Conservation (phyloP, 1,284 basidiomycete species). For the Sporisorium iseilematis-ciliati region DNA sequence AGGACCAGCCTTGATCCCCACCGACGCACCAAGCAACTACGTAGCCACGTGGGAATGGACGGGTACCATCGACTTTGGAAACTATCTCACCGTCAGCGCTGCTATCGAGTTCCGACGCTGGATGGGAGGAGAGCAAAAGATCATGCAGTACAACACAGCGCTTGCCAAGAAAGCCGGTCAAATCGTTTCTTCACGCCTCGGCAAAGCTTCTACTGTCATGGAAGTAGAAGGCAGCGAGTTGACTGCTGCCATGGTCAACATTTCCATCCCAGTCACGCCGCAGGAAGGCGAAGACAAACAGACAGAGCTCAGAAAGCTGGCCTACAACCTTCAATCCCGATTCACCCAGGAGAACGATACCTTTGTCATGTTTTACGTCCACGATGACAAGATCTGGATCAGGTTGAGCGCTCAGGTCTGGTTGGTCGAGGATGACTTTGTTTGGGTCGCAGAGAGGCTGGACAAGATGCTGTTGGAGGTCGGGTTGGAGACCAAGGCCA, state of each 20-base stretch:
- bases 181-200: conserved; percentile 75
- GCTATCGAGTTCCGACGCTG: conserved; percentile 83
- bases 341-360: conserved; percentile 32
- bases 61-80: conserved; percentile 49
- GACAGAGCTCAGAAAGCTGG: conserved; percentile 20
- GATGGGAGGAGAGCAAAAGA: conserved; percentile 84
- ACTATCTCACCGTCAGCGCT: conserved; percentile 63
- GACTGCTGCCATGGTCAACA: conserved; percentile 52
- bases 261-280: conserved; percentile 32
- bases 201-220: conserved; percentile 27
- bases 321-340: conserved; percentile 13
- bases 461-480: conserved; percentile 19
- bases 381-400: conserved; percentile 54
- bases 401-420: conserved; percentile 56
- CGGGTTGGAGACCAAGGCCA: conserved; percentile 18
- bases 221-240: conserved; percentile 17
- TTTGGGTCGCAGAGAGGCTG: conserved; percentile 38
- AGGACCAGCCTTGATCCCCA: conserved; percentile 24
- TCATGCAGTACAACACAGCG: conserved; percentile 80
- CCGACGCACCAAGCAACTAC: conserved; percentile 23
- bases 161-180: conserved; percentile 81
- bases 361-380: conserved; percentile 38
- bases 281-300: conserved; percentile 1
- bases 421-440: conserved; percentile 50
- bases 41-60: conserved; percentile 49